A percentile compares a stretch with the other conserved stretches of the same genome.
Conservation (phyloP, 495 filamentous ascomycete species). For the Evansstolkia leycettana region DNA sequence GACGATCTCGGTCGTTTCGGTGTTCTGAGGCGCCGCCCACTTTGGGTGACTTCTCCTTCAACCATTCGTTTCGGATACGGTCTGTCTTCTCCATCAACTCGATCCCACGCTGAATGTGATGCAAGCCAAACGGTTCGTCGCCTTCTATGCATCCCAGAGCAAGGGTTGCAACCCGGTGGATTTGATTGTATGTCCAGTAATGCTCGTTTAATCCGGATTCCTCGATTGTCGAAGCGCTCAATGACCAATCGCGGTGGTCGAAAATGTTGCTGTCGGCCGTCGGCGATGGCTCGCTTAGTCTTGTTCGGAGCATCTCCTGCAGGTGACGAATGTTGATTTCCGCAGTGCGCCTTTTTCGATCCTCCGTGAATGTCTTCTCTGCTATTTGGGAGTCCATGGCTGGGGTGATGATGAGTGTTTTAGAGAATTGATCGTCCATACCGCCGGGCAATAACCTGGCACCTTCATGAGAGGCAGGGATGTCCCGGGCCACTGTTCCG, state of each 20-base stretch:
- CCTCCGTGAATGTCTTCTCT: conserved; percentile 26
- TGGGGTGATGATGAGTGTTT: conserved; percentile 40
- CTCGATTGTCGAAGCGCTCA: conserved; percentile 22
- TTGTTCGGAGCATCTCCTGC: conserved; percentile 46
- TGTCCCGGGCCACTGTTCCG: conserved; percentile 44
- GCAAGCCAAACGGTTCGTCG: conserved; percentile 23
- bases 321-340: conserved; percentile 61
- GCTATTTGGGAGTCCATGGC: conserved; percentile 19
- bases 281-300: conserved; percentile 23
- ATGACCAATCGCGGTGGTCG: conserved; percentile 19
- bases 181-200: conserved; percentile 46
- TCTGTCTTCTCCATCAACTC: conserved; percentile 26
- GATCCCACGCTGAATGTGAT: conserved; percentile 26
- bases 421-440: conserved; percentile 36
- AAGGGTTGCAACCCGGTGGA: conserved; percentile 49
- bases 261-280: conserved; percentile 24
- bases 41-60: conserved; percentile 23
- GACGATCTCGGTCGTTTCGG: conserved; percentile 21
- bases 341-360: conserved; percentile 37
- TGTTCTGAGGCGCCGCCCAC: conserved; percentile 10
- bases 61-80: conserved; percentile 23
- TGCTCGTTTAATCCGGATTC: conserved; percentile 35
- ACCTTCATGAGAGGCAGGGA: conserved; percentile 21
- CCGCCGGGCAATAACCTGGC: conserved; percentile 35
- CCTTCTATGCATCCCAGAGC: conserved; percentile 43